Evolutionary conservation across 768 basidiomycete genomes (phyloP).

Genomic region (Amanita inopinata): DNA sequence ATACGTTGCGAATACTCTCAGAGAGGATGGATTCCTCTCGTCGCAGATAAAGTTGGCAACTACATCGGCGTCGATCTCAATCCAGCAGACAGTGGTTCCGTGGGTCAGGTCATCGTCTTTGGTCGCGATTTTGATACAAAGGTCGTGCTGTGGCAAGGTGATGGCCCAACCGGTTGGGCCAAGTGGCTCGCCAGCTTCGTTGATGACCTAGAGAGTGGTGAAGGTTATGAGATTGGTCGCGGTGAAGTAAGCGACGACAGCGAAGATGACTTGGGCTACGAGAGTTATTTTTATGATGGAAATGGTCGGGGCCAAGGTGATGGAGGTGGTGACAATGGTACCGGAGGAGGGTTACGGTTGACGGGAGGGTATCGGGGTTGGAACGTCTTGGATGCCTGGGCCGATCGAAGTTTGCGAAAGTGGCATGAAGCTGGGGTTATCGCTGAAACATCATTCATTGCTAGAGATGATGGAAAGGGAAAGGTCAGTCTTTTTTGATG

Average conservation of each 20-base stretch:
- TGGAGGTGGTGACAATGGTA: slow-evolving; percentile 65
- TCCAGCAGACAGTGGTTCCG: slow-evolving; percentile 63
- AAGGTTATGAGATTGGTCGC: slow-evolving; percentile 73
- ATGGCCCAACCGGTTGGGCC: slow-evolving; percentile 89
- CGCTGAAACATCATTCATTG: slow-evolving; percentile 32
- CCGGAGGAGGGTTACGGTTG: slow-evolving; percentile 62
- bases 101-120: slow-evolving; percentile 95
- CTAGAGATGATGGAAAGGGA: slow-evolving; percentile 42
- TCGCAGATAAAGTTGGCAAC: slow-evolving; percentile 90
- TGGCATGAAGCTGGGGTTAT: slow-evolving; percentile 80
- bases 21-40: slow-evolving; percentile 93
- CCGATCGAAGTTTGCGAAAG: slow-evolving; percentile 76
- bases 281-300: slow-evolving; percentile 80
- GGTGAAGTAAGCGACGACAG: slow-evolving; percentile 57
- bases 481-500: slow-evolving; percentile 14
- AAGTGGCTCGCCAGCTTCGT: slow-evolving; percentile 87
- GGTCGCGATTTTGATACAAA: slow-evolving; percentile 99
- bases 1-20: slow-evolving; percentile 85
- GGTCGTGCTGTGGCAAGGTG: slow-evolving; percentile 88
- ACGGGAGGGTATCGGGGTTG: slow-evolving; percentile 86
- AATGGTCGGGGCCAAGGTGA: slow-evolving; percentile 70
- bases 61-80: slow-evolving; percentile 94
- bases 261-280: slow-evolving; percentile 81
- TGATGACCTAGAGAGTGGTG: slow-evolving; percentile 86
- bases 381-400: slow-evolving; percentile 90